phyloP scores from a whole-genome alignment of 148 eudicot genomes.

The Dysphania ambrosioides region DNA sequence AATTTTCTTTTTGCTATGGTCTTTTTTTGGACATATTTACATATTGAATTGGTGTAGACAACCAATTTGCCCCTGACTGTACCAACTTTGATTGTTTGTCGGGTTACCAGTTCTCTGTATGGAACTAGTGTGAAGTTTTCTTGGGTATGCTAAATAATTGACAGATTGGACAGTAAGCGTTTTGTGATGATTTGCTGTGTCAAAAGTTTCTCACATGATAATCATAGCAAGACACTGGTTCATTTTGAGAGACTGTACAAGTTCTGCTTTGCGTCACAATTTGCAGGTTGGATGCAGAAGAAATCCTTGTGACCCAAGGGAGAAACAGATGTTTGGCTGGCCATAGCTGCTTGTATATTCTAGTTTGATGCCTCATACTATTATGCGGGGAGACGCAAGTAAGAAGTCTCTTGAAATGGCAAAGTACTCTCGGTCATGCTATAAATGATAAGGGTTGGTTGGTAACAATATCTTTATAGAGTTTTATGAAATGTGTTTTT shows the following conservation, averaged over 20 bases:
- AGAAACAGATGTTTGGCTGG: neutral
- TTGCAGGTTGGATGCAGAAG: neutral
- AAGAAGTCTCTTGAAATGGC: no score
- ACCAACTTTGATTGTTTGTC: constrained; percentile 4
- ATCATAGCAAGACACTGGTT: neutral
- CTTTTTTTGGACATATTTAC: constrained; percentile 14
- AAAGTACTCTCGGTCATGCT: no score
- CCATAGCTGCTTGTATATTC: neutral
- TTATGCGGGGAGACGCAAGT: no score
- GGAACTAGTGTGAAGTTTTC: neutral
- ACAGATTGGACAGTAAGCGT: neutral
- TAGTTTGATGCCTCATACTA: neutral
- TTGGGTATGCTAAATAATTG: neutral
- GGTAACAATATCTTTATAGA: no score
- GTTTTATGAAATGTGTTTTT: no score
- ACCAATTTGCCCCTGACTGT: no score
- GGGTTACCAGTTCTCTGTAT: neutral
- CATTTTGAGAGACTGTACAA: neutral
- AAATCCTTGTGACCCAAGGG: neutral
- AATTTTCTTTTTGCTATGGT: neutral
- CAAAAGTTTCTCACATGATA: neutral
- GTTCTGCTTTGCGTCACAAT: neutral
- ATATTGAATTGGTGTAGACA: neutral
- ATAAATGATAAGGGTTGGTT: no score
- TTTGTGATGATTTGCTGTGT: no score